These are phyloP conservation scores for Chrysosporium queenslandicum DNA, from an alignment of 2,329 filamentous ascomycete genomes.

Conservation along the genomic window DNA sequence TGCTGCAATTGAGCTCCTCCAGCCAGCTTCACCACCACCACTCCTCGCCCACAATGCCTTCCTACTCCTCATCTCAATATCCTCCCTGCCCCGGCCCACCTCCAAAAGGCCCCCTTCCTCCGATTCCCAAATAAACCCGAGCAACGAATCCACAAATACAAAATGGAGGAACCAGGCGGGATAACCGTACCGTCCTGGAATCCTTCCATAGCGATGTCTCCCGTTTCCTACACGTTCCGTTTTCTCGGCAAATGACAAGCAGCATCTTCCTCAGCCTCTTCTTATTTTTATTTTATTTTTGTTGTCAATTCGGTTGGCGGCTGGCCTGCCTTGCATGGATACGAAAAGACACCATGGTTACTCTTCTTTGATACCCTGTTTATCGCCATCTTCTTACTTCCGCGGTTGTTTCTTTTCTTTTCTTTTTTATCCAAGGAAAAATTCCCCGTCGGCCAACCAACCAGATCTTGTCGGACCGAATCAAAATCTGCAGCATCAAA, in stretches of 20 bases:
- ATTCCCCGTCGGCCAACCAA: background rate
- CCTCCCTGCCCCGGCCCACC: slow-evolving; percentile 21
- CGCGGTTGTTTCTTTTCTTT: background rate
- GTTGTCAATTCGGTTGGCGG: too few relatives aligned
- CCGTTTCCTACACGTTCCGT: too few relatives aligned
- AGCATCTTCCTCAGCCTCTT: slow-evolving; percentile 5
- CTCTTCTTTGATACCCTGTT: too few relatives aligned
- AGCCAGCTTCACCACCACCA: too few relatives aligned
- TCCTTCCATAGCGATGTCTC: background rate
- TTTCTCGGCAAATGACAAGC: background rate
- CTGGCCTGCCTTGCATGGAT: too few relatives aligned
- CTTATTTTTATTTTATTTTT: too few relatives aligned
- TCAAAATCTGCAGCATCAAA: slow-evolving; percentile 4
- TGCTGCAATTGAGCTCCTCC: too few relatives aligned
- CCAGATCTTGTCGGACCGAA: background rate
- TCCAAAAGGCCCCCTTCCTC: slow-evolving; percentile 19
- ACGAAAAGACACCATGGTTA: background rate
- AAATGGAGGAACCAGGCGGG: background rate
- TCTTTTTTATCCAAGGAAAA: slow-evolving; percentile 4
- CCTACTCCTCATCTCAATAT: slow-evolving; percentile 17
- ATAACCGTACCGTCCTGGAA: background rate
- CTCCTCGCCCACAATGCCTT: slow-evolving; percentile 17
- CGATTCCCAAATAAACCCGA: slow-evolving; percentile 17
- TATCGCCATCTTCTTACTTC: background rate
- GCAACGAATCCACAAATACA: background rate